These are phyloP conservation scores for Lachnellula suecica DNA, from an alignment of 2,329 filamentous ascomycete genomes.

Conservation along the genomic window DNA sequence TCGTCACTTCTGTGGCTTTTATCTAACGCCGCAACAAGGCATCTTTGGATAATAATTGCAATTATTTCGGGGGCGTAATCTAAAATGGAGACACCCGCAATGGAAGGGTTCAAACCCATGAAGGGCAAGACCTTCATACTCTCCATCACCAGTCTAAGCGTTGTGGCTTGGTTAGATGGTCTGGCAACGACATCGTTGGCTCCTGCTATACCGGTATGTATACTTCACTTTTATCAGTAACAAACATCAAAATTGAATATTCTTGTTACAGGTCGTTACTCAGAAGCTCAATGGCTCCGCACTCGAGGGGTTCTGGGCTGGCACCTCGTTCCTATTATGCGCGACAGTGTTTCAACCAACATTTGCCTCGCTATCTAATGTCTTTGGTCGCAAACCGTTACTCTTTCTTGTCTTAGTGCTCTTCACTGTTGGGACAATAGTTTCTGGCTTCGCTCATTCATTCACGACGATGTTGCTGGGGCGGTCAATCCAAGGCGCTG, in stretches of 20 bases:
- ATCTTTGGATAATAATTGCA: too few relatives aligned
- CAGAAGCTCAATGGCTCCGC: slow-evolving; percentile 44
- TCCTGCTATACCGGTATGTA: slow-evolving; percentile 3
- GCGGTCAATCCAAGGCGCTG: slow-evolving; percentile 42
- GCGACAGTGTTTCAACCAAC: slow-evolving; percentile 57
- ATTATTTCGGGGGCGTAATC: background rate
- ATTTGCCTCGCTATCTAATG: slow-evolving; percentile 33
- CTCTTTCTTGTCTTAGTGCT: slow-evolving; percentile 17
- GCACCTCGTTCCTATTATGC: slow-evolving; percentile 65
- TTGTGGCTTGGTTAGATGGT: background rate
- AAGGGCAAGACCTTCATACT: background rate
- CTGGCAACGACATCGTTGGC: background rate
- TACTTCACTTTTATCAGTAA: background rate
- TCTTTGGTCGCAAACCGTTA: slow-evolving; percentile 35
- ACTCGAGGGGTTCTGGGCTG: slow-evolving; percentile 66
- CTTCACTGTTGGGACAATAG: slow-evolving; percentile 36
- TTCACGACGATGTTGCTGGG: slow-evolving; percentile 33
- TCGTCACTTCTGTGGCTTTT: too few relatives aligned
- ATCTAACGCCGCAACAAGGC: too few relatives aligned
- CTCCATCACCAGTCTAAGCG: background rate
- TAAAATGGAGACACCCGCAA: background rate
- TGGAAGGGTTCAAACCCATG: background rate
- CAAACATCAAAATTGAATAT: background rate
- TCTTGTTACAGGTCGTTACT: background rate
- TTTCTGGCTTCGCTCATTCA: slow-evolving; percentile 31